These are phyloP conservation scores for Geotrichum candidum DNA, from an alignment of 1,139 yeast species.

Conservation along the genomic window DNA sequence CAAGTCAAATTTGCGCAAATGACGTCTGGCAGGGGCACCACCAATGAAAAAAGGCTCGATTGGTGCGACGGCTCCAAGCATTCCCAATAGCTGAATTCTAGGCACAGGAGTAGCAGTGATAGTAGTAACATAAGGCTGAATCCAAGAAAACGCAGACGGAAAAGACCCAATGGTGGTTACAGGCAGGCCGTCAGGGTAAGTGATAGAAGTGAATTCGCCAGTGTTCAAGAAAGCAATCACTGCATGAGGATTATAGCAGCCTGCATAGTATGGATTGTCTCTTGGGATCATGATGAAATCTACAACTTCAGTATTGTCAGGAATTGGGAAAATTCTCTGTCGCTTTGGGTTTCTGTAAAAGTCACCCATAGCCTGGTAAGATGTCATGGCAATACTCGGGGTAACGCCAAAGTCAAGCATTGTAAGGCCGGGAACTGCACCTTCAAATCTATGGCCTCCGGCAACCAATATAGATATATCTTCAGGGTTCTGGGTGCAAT, in stretches of 20 bases:
- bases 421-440: conserved; percentile 51
- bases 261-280: conserved; percentile 44
- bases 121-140: conserved; percentile 64
- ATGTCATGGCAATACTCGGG: conserved; percentile 70
- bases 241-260: conserved; percentile 37
- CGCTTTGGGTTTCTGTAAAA: conserved; percentile 65
- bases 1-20: conserved; percentile 51
- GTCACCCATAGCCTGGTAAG: conserved; percentile 74
- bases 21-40: conserved; percentile 61
- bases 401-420: conserved; percentile 76
- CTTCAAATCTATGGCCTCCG: conserved; percentile 53
- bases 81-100: conserved; percentile 68
- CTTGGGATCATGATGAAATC: conserved; percentile 50
- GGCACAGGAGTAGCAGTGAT: conserved; percentile 52
- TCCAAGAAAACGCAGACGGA: conserved; percentile 75
- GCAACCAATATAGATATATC: conserved; percentile 64
- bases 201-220: conserved; percentile 51
- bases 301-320: conserved; percentile 38
- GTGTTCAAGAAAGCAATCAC: conserved; percentile 53
- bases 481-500: conserved; percentile 76
- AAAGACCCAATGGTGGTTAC: conserved; percentile 55
- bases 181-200: conserved; percentile 51
- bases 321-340: conserved; percentile 50
- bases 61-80: conserved; percentile 43
- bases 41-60: conserved; percentile 50